A percentile compares a stretch with the other conserved stretches of the same genome.
Evolutionary conservation across 129 eudicot species (phyloP).

Genomic region (Dittrichia graveolens): DNA sequence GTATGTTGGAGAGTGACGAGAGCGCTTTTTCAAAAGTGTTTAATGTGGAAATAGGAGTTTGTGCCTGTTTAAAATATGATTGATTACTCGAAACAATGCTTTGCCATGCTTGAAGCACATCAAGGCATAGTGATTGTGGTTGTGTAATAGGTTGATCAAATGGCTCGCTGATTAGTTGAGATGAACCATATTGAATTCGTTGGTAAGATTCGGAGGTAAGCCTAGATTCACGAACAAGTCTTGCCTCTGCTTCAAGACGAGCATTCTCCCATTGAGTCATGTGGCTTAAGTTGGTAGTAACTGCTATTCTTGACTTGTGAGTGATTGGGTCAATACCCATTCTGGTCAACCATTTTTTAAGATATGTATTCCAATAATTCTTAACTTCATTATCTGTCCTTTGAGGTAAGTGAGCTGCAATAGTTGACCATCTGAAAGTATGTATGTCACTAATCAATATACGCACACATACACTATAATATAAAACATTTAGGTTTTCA

Average conservation of each 20-base stretch:
- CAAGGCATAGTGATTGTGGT: conserved; percentile 30
- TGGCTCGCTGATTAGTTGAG: neutral
- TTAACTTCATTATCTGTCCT: conserved; percentile 39
- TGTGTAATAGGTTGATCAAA: conserved; percentile 11
- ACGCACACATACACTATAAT: neutral
- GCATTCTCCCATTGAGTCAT: conserved; percentile 56
- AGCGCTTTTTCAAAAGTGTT: conserved; percentile 9
- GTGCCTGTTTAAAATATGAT: neutral
- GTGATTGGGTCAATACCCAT: conserved; percentile 54
- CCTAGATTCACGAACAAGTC: conserved; percentile 34
- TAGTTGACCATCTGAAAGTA: conserved; percentile 45
- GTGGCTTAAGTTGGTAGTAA: conserved; percentile 42
- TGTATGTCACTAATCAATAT: neutral
- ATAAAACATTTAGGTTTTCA: neutral
- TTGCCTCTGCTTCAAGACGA: conserved; percentile 54
- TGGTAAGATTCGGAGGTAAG: conserved; percentile 1
- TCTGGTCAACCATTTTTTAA: conserved; percentile 43
- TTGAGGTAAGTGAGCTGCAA: conserved; percentile 38
- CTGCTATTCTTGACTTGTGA: conserved; percentile 41
- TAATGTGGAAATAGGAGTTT: conserved; percentile 16
- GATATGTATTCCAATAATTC: conserved; percentile 43
- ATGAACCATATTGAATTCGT: neutral
- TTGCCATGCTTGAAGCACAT: conserved; percentile 44
- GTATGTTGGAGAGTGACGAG: conserved; percentile 13
- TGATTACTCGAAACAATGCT: neutral